These are phyloP conservation scores for Leavenworthia alabamica DNA, from an alignment of 345 rosid genomes.

Conservation along the genomic window DNA sequence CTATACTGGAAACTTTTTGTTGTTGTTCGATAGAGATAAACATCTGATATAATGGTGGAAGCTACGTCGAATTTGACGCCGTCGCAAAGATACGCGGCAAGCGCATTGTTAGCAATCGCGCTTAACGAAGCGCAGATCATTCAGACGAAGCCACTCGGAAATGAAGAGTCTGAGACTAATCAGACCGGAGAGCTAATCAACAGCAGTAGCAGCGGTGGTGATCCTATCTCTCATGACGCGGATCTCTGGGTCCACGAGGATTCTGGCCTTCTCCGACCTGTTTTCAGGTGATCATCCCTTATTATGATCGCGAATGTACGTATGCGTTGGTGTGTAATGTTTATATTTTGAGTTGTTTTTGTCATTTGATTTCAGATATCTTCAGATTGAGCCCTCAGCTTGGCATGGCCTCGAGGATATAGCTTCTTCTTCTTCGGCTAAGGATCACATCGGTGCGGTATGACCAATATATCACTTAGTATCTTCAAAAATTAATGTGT, in stretches of 20 bases:
- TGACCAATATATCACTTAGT: conserved; percentile 5
- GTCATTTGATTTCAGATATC: conserved; percentile 39
- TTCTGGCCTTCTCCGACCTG: conserved; percentile 74
- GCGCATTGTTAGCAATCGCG: conserved; percentile 61
- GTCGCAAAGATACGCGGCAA: conserved; percentile 73
- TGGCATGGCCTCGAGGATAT: conserved; percentile 90
- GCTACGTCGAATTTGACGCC: conserved; percentile 49
- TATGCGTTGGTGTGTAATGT: conserved; percentile 2
- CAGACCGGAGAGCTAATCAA: conserved; percentile 33
- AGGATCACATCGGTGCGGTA: conserved; percentile 81
- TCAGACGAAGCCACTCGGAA: conserved; percentile 59
- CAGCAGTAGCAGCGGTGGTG: conserved; percentile 31
- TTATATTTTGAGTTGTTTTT: neutral
- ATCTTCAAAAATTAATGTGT: neutral
- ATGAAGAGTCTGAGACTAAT: neutral
- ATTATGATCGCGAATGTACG: neutral
- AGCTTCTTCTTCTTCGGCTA: conserved; percentile 64
- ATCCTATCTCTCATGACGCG: conserved; percentile 54
- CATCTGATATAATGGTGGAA: conserved; percentile 9
- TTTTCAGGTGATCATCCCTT: conserved; percentile 55
- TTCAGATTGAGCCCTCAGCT: conserved; percentile 60
- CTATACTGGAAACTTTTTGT: neutral
- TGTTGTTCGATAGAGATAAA: neutral
- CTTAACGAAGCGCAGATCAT: conserved; percentile 28
- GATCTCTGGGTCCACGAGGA: conserved; percentile 71